Base-by-base conservation (phyloP, 1,284 basidiomycete species). In the Neolentinus lepideus region DNA sequence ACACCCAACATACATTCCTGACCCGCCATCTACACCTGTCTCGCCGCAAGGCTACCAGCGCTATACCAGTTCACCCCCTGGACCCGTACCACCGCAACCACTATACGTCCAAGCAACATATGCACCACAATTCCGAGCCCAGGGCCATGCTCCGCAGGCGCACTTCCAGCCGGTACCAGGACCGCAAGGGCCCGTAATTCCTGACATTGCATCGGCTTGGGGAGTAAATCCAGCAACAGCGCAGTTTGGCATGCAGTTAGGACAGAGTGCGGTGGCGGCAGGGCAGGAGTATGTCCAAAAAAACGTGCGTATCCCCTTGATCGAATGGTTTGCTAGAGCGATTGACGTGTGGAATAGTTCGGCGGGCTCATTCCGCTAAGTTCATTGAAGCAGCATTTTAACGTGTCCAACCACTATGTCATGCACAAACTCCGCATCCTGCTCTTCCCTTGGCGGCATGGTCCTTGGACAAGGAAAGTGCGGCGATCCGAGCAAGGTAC, bases 391-490 rank as follows among this genome's bases (percentile, higher is more conserved):
- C 89, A 94, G 66, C 90, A 94, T 65, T 98, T 98, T 73, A 94
- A 98, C 68, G 97, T 99, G 14, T 95, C 93, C 22, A 98, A 98
- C 69, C 89, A 86, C 1, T 99, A 99, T 68, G 96, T 99, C 50
- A 84, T 98, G 35, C 82, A 83, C 66, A 99, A 99, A 69, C 76
- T 99, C 2, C 83, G 84, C 16, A 77, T 99, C 25, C 78, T 99
- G n/a, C 75, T 98, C 45, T 98, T 98, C 64, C 97, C 97, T 0
- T 99, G 97, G 97, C 74, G 86, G 45, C 95, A 99, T 67, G 84
- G 81, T 58, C 86, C 90, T 0, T 93, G 91, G 88, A 79, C 83
- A 1, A 78, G 92, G 14, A 80, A 82, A 57, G 70, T 85, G 14
- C 75, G 74, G 43, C 77, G 86, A 52, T 73, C 78, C 47, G 88